phyloP scores from a whole-genome alignment of 805 yeast genomes.

The Wickerhamiella shivajii region DNA sequence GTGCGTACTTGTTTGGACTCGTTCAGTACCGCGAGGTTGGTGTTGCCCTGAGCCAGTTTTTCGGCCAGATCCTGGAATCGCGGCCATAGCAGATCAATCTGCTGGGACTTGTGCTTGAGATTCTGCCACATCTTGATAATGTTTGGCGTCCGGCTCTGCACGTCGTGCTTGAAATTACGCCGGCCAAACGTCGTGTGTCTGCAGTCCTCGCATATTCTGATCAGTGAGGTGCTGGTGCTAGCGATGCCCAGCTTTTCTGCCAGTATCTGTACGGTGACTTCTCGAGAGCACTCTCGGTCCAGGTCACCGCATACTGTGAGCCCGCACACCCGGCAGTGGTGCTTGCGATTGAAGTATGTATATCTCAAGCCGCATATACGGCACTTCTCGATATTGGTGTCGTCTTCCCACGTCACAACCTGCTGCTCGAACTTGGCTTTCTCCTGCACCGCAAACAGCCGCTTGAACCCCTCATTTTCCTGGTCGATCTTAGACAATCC shows the following conservation, averaged over 20 bases:
- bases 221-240: constrained; percentile 9
- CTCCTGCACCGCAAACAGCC: constrained; percentile 9
- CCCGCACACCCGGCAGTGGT: constrained; percentile 90
- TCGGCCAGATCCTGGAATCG: constrained; percentile 29
- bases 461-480: constrained; percentile 17
- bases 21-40: constrained; percentile 7
- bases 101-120: constrained; percentile 27
- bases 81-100: constrained; percentile 31
- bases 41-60: constrained; percentile 24
- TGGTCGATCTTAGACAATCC: constrained; percentile 15
- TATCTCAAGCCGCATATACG: constrained; percentile 47
- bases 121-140: constrained; percentile 30
- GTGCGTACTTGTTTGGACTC: constrained; percentile 24
- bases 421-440: constrained; percentile 31
- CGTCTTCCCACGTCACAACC: constrained; percentile 55
- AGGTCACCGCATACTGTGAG: constrained; percentile 58
- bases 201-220: constrained; percentile 61
- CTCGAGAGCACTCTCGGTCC: constrained; percentile 53
- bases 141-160: constrained; percentile 23
- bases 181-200: constrained; percentile 44
- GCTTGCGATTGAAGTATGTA: constrained; percentile 48
- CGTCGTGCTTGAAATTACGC: constrained; percentile 34
- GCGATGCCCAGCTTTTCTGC: constrained; percentile 19
- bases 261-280: constrained; percentile 37
- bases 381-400: constrained; percentile 36